A percentile compares a stretch with the other conserved stretches of the same genome.
These are phyloP conservation scores for Rhizophora apiculata DNA, from an alignment of 345 rosid species.

Conservation along the genomic window DNA sequence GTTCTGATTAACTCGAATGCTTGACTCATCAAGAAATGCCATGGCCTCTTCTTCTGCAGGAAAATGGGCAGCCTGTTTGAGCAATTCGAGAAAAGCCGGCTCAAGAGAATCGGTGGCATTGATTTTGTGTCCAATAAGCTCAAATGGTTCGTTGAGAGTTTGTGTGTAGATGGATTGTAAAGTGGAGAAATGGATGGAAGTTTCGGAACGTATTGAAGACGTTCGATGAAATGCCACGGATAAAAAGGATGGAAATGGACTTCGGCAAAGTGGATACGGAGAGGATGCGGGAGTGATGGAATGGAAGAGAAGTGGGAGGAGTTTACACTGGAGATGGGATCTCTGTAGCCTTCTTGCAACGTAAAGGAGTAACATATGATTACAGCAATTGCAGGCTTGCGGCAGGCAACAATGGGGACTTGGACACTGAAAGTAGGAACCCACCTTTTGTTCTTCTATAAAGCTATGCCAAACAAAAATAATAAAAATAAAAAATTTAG, in stretches of 20 bases:
- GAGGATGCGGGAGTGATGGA: neutral
- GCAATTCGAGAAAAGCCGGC: conserved; percentile 30
- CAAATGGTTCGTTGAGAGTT: conserved; percentile 22
- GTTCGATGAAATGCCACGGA: conserved; percentile 57
- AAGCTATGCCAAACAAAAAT: no score
- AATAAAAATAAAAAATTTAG: no score
- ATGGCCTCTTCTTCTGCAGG: conserved; percentile 54
- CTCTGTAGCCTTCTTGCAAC: conserved; percentile 19
- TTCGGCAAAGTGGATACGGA: neutral
- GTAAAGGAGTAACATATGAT: conserved; percentile 25
- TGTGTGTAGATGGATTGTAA: conserved; percentile 35
- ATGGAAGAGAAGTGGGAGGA: neutral
- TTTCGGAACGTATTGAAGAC: conserved; percentile 15
- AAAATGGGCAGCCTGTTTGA: conserved; percentile 43
- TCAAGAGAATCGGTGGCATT: conserved; percentile 19
- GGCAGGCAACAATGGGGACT: neutral
- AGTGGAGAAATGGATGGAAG: conserved; percentile 20
- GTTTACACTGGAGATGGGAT: neutral
- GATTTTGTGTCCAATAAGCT: conserved; percentile 12
- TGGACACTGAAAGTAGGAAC: no score
- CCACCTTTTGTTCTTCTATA: no score
- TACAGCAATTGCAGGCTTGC: neutral
- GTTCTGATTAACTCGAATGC: conserved; percentile 33
- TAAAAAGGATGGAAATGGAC: neutral
- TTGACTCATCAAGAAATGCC: conserved; percentile 45